Base-by-base conservation (phyloP, 163 green algal genomes). In the Trebouxiophyceae sp. region DNA sequence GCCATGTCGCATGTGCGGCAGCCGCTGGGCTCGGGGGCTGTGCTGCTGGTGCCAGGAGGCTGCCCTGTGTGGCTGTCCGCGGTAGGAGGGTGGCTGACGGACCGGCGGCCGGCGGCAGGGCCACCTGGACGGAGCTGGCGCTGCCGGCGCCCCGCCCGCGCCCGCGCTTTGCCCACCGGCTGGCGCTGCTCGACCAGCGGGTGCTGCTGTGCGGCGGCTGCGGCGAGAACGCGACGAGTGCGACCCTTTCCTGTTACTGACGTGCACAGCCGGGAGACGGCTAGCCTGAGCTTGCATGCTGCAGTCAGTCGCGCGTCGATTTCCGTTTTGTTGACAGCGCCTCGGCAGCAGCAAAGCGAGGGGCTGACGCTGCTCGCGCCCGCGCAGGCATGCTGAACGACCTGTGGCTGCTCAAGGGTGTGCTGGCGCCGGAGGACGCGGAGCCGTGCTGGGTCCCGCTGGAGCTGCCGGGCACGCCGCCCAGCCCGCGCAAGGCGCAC, bases 181-280 rank as follows among this genome's bases (percentile, higher is more conserved):
- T 78, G 47, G 61, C 66, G 23, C 55, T 74, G 20, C 45, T 77
- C 20, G 62, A 73, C n/a, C 26, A 30, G 1, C 45, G 66, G 0
- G 63, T 80, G 24, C 66, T 83, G 8, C 50, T 82, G 70, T 83
- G 83, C 71, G 78, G 74, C 2, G 78, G 78, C 1, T 75, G 74
- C 2, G 78, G 78, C 1, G 75, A 85, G 47, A 69, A 32, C 39
- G 70, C 69, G 29, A 60, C 65, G 29, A 59, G 65, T 70, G 28
- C 5, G 16, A 4, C 45, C 39, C 39, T 50, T 50, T 16, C 39
- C 39, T 50, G 8, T 50, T 16, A 16, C 16, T 16, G 39, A 50
- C 39, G 16, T 50, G 39, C 12, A 50, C 39, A 50, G 39, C 16
- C 39, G 39, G 39, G 39, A 50, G 39, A 50, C 12, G 39, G 39